Percentiles rank a stretch among this genome's conserved stretches.
These are phyloP conservation scores for Mesembryanthemum crystallinum DNA, from an alignment of 148 eudicot genomes.

Conservation along the genomic window DNA sequence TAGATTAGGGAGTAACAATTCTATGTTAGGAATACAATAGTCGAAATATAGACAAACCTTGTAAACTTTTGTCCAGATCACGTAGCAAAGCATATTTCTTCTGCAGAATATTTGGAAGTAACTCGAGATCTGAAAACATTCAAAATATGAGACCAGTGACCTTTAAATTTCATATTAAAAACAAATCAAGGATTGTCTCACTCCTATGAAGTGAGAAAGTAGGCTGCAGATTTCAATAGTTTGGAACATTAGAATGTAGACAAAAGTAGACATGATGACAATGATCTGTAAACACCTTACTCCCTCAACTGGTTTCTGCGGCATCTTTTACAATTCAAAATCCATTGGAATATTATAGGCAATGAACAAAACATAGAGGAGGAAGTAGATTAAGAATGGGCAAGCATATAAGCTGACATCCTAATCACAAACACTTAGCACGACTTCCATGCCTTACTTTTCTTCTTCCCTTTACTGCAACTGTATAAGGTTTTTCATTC, in stretches of 20 bases:
- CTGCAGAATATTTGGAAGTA: constrained; percentile 70
- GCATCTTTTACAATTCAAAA: not conserved
- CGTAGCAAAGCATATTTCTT: constrained; percentile 79
- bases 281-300: not conserved
- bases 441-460: not conserved
- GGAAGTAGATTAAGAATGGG: not conserved
- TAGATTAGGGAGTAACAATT: not conserved
- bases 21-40: not conserved
- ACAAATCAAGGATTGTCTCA: not conserved
- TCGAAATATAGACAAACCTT: constrained; percentile 44
- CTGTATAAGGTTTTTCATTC: not conserved
- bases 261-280: not conserved
- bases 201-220: not conserved
- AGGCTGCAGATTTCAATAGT: not conserved
- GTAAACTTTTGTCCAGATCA: constrained; percentile 85
- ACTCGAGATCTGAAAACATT: constrained; percentile 61
- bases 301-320: not conserved
- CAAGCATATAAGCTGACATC: not conserved
- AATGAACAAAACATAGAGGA: not conserved
- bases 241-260: not conserved
- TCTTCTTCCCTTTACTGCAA: not conserved
- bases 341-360: not conserved
- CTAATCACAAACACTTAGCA: too few species aligned
- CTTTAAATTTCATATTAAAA: not conserved
- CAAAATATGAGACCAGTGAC: not conserved